Conservation (phyloP, 139 green algal species). For the Pseudopediastrum boryanum region DNA sequence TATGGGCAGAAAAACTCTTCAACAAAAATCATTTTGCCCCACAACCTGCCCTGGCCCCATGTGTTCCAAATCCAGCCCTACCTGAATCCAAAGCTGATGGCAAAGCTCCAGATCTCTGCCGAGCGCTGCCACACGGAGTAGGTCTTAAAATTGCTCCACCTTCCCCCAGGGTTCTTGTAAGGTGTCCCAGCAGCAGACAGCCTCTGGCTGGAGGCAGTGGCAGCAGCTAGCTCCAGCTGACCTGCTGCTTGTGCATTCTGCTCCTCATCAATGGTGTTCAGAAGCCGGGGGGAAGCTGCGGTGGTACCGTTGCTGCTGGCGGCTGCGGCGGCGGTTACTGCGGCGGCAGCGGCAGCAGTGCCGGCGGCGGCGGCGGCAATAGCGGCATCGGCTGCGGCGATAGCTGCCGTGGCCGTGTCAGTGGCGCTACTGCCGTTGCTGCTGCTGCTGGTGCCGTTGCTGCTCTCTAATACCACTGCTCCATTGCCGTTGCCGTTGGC, state of each 20-base stretch:
- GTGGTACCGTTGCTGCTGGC: neutral
- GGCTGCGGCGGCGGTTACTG: constrained; percentile 11
- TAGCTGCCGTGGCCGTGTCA: neutral
- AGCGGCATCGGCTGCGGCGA: neutral
- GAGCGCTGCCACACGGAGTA: constrained; percentile 84
- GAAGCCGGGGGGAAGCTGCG: constrained; percentile 14
- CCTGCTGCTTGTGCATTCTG: constrained; percentile 59
- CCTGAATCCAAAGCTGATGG: constrained; percentile 83
- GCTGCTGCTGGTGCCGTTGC: constrained; percentile 44
- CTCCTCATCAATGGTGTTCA: constrained; percentile 54
- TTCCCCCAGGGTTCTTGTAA: constrained; percentile 67
- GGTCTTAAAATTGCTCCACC: constrained; percentile 76
- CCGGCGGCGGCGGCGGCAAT: neutral
- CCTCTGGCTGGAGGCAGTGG: neutral
- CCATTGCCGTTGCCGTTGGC: constrained; percentile 47
- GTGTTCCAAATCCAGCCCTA: constrained; percentile 55
- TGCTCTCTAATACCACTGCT: constrained; percentile 22
- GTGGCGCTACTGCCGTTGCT: constrained; percentile 23
- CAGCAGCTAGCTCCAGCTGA: constrained; percentile 65
- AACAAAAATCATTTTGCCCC: no score
- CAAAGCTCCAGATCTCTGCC: constrained; percentile 95
- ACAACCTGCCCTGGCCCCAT: no score
- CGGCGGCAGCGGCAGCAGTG: neutral
- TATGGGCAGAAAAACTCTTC: no score
- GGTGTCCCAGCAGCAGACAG: constrained; percentile 57